These are phyloP conservation scores for Cyclaneusma minus DNA, from an alignment of 2,329 filamentous ascomycete genomes.

Conservation along the genomic window DNA sequence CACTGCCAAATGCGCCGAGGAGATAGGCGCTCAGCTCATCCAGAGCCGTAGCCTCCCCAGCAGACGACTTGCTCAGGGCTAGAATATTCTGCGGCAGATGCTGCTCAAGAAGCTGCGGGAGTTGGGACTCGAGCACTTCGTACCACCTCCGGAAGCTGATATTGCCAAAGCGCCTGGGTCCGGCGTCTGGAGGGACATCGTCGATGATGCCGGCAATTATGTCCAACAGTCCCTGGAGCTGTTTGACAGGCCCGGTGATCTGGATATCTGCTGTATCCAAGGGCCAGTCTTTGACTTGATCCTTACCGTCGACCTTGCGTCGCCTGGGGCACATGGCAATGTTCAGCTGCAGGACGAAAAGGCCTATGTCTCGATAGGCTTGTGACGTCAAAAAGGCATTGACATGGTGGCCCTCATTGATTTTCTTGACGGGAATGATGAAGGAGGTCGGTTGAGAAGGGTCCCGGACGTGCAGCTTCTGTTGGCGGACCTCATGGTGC, in stretches of 20 bases:
- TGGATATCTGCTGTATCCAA: constrained; percentile 24
- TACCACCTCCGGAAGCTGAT: constrained; percentile 80
- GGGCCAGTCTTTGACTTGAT: constrained; percentile 34
- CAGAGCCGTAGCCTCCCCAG: constrained; percentile 28
- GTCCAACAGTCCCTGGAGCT: constrained; percentile 50
- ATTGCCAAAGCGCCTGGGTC: constrained; percentile 84
- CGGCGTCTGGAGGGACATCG: constrained; percentile 69
- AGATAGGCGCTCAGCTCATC: constrained; percentile 68
- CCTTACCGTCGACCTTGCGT: constrained; percentile 20
- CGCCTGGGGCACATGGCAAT: constrained; percentile 65
- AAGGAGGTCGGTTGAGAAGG: constrained; percentile 38
- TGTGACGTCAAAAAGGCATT: constrained; percentile 61
- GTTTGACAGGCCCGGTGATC: constrained; percentile 32
- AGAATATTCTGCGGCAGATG: constrained; percentile 33
- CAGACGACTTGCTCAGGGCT: constrained; percentile 7
- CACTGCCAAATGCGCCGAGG: constrained; percentile 72
- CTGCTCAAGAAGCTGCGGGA: constrained; percentile 38
- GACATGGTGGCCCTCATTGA: constrained; percentile 75
- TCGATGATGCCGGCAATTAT: constrained; percentile 52
- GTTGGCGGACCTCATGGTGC: no score
- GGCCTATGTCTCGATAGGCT: constrained; percentile 76
- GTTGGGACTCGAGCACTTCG: constrained; percentile 45
- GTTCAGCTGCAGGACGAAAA: constrained; percentile 83
- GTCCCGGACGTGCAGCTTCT: constrained; percentile 23
- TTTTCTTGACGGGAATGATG: constrained; percentile 56